phyloP scores from a whole-genome alignment of 139 green algal species.

The Tetradesmus obliquus region DNA sequence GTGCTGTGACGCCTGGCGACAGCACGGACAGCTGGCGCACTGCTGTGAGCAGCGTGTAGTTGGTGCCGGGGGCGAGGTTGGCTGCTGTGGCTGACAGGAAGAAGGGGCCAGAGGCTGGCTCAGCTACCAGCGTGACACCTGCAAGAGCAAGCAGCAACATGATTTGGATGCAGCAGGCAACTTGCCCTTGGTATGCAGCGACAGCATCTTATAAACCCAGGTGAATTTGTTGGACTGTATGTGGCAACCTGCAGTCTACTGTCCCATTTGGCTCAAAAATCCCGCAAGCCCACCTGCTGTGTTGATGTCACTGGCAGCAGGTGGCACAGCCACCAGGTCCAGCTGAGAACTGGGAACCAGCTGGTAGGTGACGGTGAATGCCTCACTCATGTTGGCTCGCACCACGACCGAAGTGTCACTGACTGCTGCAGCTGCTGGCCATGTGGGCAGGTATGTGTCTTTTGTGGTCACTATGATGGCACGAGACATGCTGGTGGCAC shows the following conservation, averaged over 20 bases:
- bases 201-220: too few relatives aligned
- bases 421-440: conserved; percentile 40
- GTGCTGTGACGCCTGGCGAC: conserved; percentile 40
- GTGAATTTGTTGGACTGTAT: too few relatives aligned
- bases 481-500: conserved; percentile 12
- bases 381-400: conserved; percentile 53
- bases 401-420: conserved; percentile 25
- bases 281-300: neutral
- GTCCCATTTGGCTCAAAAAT: neutral
- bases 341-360: neutral
- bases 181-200: too few relatives aligned
- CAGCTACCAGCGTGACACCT: conserved; percentile 35
- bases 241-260: too few relatives aligned
- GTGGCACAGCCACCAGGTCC: conserved; percentile 15
- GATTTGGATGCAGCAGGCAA: too few relatives aligned
- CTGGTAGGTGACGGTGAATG: neutral
- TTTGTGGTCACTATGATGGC: conserved; percentile 31
- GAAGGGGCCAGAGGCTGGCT: neutral
- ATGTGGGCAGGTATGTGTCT: conserved; percentile 54
- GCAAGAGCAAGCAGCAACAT: neutral
- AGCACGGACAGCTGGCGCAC: conserved; percentile 44
- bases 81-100: conserved; percentile 8
- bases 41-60: conserved; percentile 55
- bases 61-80: conserved; percentile 49
- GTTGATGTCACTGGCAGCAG: neutral